Evolutionary conservation across 2,329 filamentous ascomycete species (phyloP).

Genomic region (Aspergillus sp.): DNA sequence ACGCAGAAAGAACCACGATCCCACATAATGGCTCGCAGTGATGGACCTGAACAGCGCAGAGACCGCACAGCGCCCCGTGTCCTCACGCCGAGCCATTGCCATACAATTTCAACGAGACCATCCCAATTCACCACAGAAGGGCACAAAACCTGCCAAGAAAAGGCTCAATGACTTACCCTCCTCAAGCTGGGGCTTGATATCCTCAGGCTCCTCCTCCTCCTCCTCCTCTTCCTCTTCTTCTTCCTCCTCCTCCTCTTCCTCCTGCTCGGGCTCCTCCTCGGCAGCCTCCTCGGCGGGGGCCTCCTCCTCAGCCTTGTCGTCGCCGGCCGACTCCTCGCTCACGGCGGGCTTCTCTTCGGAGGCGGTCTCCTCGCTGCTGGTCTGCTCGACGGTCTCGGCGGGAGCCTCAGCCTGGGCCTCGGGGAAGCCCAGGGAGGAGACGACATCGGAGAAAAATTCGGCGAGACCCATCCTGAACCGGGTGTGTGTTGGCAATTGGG

Average conservation of each 20-base stretch:
- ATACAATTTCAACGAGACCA: background rate
- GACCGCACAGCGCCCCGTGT: background rate
- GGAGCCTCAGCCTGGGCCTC: conserved; percentile 62
- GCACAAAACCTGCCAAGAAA: conserved; percentile 2
- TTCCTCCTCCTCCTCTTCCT: conserved; percentile 61
- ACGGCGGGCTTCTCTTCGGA: conserved; percentile 36
- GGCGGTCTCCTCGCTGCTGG: conserved; percentile 44
- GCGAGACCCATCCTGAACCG: conserved; percentile 59
- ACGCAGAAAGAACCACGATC: background rate
- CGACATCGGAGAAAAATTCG: conserved; percentile 64
- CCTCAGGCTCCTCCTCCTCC: conserved; percentile 76
- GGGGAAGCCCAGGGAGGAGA: conserved; percentile 62
- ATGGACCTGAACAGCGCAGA: background rate
- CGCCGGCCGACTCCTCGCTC: conserved; percentile 27
- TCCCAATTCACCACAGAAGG: background rate
- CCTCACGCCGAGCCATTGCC: background rate
- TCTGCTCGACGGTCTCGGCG: conserved; percentile 50
- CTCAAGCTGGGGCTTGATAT: conserved; percentile 84
- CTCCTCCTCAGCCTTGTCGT: conserved; percentile 33
- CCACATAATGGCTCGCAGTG: background rate
- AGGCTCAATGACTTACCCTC: conserved; percentile 69
- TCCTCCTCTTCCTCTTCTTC: conserved; percentile 79
- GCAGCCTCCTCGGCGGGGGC: conserved; percentile 48
- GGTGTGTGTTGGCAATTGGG: conserved; percentile 30
- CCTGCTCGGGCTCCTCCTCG: conserved; percentile 53